A percentile compares a stretch with the other conserved stretches of the same genome.
Evolutionary conservation across 2,329 filamentous ascomycete genomes (phyloP).

Genomic region (Biscogniauxia sp.): DNA sequence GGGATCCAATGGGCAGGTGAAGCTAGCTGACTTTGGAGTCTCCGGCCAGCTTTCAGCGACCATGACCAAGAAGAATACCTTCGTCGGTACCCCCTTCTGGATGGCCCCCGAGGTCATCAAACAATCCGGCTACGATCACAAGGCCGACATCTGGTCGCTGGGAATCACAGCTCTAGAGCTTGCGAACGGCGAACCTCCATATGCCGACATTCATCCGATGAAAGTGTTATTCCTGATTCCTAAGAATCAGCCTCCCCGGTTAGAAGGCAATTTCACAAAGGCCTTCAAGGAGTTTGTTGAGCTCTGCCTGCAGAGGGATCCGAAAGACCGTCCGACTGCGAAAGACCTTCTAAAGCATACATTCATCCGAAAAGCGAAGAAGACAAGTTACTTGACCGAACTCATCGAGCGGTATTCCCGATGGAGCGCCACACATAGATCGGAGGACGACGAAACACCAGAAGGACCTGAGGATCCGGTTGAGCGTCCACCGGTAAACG

Average conservation of each 20-base stretch:
- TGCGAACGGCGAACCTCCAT: conserved; percentile 88
- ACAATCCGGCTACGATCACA: conserved; percentile 96
- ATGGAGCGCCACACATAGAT: conserved; percentile 80
- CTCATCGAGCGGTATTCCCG: conserved; percentile 87
- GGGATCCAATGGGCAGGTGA: conserved; percentile 88
- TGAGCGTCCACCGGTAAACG: conserved; percentile 59
- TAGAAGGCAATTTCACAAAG: conserved; percentile 79
- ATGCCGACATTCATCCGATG: conserved; percentile 97
- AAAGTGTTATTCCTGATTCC: conserved; percentile 96
- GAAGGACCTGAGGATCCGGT: conserved; percentile 56
- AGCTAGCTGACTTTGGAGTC: conserved; percentile 94
- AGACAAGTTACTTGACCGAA: conserved; percentile 94
- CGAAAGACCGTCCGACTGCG: conserved; percentile 81
- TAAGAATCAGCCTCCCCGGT: conserved; percentile 81
- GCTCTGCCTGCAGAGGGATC: conserved; percentile 82
- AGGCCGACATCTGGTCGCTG: conserved; percentile 96
- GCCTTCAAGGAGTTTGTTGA: conserved; percentile 83
- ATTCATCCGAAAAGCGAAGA: conserved; percentile 88
- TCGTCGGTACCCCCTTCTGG: conserved; percentile 98
- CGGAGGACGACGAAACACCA: conserved; percentile 64
- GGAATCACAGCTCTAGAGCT: conserved; percentile 92
- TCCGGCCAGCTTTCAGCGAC: conserved; percentile 94
- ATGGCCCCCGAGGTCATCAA: conserved; percentile 99
- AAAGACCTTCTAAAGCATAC: conserved; percentile 85
- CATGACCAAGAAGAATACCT: conserved; percentile 99